phyloP scores from a whole-genome alignment of 768 basidiomycete species.

The Cystobasidium tubakii region DNA sequence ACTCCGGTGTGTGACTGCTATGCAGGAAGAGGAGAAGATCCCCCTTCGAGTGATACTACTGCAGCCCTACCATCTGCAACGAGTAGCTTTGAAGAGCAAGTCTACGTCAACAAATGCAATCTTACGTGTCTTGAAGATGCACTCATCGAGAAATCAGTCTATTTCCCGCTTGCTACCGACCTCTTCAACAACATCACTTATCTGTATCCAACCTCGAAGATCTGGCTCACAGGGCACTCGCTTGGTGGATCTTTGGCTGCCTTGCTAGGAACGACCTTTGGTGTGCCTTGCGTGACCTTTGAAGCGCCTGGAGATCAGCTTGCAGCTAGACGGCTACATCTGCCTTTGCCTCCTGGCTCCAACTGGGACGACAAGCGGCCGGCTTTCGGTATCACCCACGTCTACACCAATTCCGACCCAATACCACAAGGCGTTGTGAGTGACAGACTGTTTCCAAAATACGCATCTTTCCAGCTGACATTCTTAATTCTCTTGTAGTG shows the following conservation, averaged over 20 bases:
- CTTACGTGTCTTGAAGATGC: constrained; percentile 72
- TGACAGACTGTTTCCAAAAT: neutral
- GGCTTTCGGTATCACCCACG: constrained; percentile 59
- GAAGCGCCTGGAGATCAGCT: constrained; percentile 82
- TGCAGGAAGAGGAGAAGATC: constrained; percentile 51
- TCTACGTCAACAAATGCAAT: constrained; percentile 56
- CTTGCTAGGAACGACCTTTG: constrained; percentile 80
- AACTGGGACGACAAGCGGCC: constrained; percentile 26
- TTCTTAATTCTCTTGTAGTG: constrained; percentile 51
- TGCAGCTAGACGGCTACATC: constrained; percentile 71
- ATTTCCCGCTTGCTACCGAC: constrained; percentile 79
- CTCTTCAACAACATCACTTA: constrained; percentile 86
- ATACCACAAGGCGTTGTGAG: constrained; percentile 57
- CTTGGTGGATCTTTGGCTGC: constrained; percentile 81
- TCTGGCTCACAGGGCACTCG: constrained; percentile 77
- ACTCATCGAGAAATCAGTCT: constrained; percentile 72
- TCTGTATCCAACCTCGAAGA: constrained; percentile 80
- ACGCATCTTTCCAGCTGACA: neutral
- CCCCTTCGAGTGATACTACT: neutral
- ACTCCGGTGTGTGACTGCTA: constrained; percentile 84
- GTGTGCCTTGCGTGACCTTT: constrained; percentile 83
- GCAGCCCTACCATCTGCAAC: constrained; percentile 46
- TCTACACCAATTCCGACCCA: constrained; percentile 91
- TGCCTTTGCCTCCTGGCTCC: constrained; percentile 66
- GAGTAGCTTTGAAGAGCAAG: constrained; percentile 13